phyloP scores from a whole-genome alignment of 148 eudicot species.

The Spergularia bocconei region DNA sequence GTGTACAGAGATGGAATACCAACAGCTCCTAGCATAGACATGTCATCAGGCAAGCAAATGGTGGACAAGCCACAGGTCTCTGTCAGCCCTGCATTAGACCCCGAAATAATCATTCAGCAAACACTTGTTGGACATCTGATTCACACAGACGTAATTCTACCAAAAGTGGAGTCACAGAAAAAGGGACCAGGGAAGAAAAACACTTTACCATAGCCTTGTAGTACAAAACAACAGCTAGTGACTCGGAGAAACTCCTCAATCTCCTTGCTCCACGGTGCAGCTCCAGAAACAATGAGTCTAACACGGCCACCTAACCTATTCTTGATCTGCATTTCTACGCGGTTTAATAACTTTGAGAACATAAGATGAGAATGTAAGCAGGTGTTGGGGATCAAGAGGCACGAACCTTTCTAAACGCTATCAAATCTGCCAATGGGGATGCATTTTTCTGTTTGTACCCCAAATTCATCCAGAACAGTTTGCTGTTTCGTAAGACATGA shows the following conservation, averaged over 20 bases:
- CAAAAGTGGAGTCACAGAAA: not conserved
- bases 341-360: not conserved
- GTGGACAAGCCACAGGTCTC: slow-evolving; percentile 91
- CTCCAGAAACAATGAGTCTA: slow-evolving; percentile 82
- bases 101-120: not conserved
- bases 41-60: slow-evolving; percentile 84
- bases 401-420: slow-evolving; percentile 88
- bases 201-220: slow-evolving; percentile 90
- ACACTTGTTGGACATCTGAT: not conserved
- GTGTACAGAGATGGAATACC: slow-evolving; percentile 67
- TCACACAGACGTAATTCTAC: not conserved
- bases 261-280: slow-evolving; percentile 88
- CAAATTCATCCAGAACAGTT: slow-evolving; percentile 77
- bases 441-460: slow-evolving; percentile 89
- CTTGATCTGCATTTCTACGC: slow-evolving; percentile 50
- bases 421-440: slow-evolving; percentile 80
- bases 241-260: slow-evolving; percentile 92
- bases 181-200: not conserved
- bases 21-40: slow-evolving; percentile 81
- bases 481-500: slow-evolving; percentile 47
- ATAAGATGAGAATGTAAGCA: not conserved
- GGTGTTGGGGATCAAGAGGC: not conserved
- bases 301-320: slow-evolving; percentile 72
- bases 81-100: slow-evolving; percentile 60
- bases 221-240: slow-evolving; percentile 80